phyloP scores from a whole-genome alignment of 371 early-diverging fungal genomes.

The Lichtheimia ornata region DNA sequence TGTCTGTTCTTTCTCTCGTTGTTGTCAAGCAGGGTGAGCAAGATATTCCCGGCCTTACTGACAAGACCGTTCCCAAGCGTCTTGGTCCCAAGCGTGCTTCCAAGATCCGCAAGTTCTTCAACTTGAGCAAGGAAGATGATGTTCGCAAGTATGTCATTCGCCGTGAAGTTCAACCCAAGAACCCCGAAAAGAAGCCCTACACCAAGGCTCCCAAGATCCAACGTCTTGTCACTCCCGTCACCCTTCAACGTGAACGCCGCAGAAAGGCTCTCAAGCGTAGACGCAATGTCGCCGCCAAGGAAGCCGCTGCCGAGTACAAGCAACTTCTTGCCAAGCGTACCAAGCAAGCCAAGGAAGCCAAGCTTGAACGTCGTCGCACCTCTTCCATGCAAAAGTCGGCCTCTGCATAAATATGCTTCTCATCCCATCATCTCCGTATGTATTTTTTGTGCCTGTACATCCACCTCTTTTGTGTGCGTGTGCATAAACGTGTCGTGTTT shows the following conservation, averaged over 20 bases:
- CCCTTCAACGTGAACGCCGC: constrained; percentile 93
- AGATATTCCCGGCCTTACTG: constrained; percentile 97
- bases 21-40: constrained; percentile 97
- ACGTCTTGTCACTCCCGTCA: constrained; percentile 96
- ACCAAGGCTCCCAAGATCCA: constrained; percentile 98
- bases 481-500: not conserved
- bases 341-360: constrained; percentile 86
- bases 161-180: constrained; percentile 91
- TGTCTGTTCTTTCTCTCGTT: constrained; percentile 92
- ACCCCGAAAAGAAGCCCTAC: constrained; percentile 87
- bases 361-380: constrained; percentile 69
- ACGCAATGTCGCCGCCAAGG: constrained; percentile 77
- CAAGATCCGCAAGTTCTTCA: constrained; percentile 99
- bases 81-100: constrained; percentile 98
- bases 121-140: constrained; percentile 95
- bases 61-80: constrained; percentile 90
- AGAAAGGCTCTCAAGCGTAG: constrained; percentile 83
- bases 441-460: not conserved
- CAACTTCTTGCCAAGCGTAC: constrained; percentile 89
- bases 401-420: constrained; percentile 36
- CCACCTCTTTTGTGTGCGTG: not conserved
- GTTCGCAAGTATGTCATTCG: constrained; percentile 98
- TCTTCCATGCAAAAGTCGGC: constrained; percentile 65
- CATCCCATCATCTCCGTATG: not conserved
- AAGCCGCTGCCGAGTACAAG: constrained; percentile 92